Evolutionary conservation across 305 asterid species (phyloP).

Genomic region (Solanum hybrid): DNA sequence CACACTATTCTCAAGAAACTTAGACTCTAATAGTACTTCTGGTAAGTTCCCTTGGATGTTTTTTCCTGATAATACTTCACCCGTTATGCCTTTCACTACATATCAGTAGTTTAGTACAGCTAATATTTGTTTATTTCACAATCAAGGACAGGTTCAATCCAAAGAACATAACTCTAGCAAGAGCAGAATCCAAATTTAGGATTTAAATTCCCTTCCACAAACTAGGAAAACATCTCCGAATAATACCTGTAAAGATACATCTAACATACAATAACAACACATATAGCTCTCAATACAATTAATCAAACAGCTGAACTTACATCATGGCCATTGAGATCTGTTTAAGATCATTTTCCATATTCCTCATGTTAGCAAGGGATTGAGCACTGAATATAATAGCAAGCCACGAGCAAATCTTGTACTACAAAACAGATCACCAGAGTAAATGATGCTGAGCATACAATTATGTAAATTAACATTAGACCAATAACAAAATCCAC

Average conservation of each 20-base stretch:
- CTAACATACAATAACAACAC: background rate
- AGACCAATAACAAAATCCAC: background rate
- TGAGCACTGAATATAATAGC: constrained; percentile 86
- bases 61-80: background rate
- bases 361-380: constrained; percentile 87
- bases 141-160: background rate
- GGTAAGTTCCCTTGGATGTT: background rate
- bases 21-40: background rate
- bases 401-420: constrained; percentile 82
- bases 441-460: background rate
- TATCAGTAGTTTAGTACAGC: background rate
- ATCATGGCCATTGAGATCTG: constrained; percentile 99
- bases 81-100: background rate
- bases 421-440: constrained; percentile 31
- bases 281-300: background rate
- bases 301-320: constrained; percentile 36
- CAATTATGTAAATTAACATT: background rate
- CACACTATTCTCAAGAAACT: background rate
- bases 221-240: background rate
- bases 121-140: background rate
- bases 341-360: constrained; percentile 81
- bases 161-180: background rate
- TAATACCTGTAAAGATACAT: background rate
- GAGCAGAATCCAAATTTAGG: background rate
- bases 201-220: background rate